These are phyloP conservation scores for Aechmea fasciata DNA, from an alignment of 176 grass and related monocot genomes.

Conservation along the genomic window DNA sequence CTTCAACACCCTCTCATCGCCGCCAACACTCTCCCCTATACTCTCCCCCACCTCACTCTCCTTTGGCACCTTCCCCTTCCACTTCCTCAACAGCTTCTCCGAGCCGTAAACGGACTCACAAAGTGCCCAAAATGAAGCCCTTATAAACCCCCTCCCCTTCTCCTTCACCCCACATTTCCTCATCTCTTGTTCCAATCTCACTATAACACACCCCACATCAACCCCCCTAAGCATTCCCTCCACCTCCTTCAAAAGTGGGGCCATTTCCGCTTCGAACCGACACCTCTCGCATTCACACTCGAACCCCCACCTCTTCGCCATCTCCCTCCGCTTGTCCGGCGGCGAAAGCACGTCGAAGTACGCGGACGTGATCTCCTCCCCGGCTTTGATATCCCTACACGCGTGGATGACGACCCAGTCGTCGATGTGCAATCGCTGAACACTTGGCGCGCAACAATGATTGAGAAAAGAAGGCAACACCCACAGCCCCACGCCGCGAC, in stretches of 20 bases:
- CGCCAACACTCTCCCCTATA: conserved; percentile 35
- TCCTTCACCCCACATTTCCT: conserved; percentile 50
- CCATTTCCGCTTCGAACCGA: conserved; percentile 35
- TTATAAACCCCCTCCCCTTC: conserved; percentile 58
- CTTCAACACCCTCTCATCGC: conserved; percentile 52
- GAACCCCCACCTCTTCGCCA: conserved; percentile 40
- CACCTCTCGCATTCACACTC: conserved; percentile 76
- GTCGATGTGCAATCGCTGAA: conserved; percentile 53
- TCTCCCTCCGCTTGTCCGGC: conserved; percentile 34
- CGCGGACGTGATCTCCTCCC: conserved; percentile 63
- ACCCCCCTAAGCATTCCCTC: conserved; percentile 27
- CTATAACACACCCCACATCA: conserved; percentile 33
- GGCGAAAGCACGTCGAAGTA: conserved; percentile 88
- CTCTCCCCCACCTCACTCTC: conserved; percentile 32
- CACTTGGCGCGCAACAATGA: conserved; percentile 74
- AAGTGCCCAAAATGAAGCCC: conserved; percentile 61
- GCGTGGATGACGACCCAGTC: conserved; percentile 66
- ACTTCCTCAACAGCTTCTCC: conserved; percentile 51
- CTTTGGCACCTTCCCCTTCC: conserved; percentile 39
- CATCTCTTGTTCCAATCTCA: conserved; percentile 59
- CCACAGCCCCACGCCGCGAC: conserved; percentile 67
- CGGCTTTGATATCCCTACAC: conserved; percentile 71
- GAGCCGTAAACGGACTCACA: conserved; percentile 43
- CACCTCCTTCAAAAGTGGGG: conserved; percentile 32
- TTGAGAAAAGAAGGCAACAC: conserved; percentile 75